Base-by-base conservation (phyloP, 305 asterid genomes). In the Lippia alba region DNA sequence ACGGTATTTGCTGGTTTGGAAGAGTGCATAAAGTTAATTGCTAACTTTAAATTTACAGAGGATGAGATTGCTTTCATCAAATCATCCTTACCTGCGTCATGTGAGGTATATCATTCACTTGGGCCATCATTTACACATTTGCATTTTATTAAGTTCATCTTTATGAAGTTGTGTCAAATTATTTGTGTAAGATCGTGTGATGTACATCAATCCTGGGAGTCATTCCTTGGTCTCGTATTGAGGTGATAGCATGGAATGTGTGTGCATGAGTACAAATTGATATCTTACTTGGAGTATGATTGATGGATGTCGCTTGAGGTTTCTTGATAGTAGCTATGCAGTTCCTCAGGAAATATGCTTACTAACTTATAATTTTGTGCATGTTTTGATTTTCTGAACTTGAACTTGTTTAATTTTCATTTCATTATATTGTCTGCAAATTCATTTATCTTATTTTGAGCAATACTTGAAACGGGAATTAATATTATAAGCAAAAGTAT, bases 1-100 rank as follows among this genome's bases (percentile, higher is more conserved):
- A 91, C 99, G 5, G 81, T 91, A 46, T 94, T 91, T 89, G 97
- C 98, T 76, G 99, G 99, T 67, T 80, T 94, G 67, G 99, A 94
- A 79, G 97, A 94, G 87, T 91, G 99, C 81, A 89, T 91, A 65
- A 88, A 65, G 79, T 78, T 94, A 66, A 86, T 94, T 71, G 99
- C 99, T 50, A 91, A 89, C 76, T 94, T 91, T 63, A 84, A 20
- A 66, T 82, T 94, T 62, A 79, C 87, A 16, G 97, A 89, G 59
- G 96, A 94, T 62, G 96, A 94, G 74, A 89, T 94, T 72, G 87
- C 85, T 72, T 94, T 94, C 68, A 56, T 94, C 60, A 76, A 84
- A 70, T 73, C 80, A 24, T 69, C 92, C 14, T 82, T 94, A 67
- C 96, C 99, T 15, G n/a, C 89, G 2, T 77, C 97, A 54, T 94